Evolutionary conservation across 2,329 filamentous ascomycete genomes (phyloP).

Genomic region (Colletotrichum liriopes): DNA sequence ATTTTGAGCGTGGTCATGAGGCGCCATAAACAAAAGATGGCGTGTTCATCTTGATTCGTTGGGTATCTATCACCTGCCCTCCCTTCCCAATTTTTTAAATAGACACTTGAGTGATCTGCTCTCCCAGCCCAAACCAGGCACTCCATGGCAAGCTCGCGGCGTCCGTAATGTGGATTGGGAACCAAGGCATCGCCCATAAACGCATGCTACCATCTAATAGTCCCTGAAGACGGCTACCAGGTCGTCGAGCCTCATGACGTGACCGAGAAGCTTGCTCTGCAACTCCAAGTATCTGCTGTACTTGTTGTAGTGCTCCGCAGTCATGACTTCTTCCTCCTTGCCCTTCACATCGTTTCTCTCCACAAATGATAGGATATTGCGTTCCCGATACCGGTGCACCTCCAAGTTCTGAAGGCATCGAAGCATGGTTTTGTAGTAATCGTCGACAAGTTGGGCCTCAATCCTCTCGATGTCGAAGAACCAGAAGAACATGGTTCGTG

Average conservation of each 20-base stretch:
- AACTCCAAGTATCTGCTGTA: constrained; percentile 74
- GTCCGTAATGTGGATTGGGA: not conserved
- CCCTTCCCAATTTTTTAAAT: constrained; percentile 6
- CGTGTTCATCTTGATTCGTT: constrained; percentile 23
- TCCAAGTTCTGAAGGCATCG: constrained; percentile 85
- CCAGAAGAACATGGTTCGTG: constrained; percentile 91
- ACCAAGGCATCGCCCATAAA: not conserved
- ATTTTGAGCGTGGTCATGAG: not conserved
- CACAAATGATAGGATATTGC: constrained; percentile 83
- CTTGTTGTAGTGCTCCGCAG: constrained; percentile 78
- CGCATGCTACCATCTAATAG: constrained; percentile 53
- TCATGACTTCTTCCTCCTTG: constrained; percentile 85
- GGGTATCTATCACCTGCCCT: constrained; percentile 38
- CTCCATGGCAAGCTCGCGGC: not conserved
- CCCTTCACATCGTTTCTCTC: constrained; percentile 90
- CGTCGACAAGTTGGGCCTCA: constrained; percentile 79
- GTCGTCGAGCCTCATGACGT: constrained; percentile 87
- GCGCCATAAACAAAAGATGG: not conserved
- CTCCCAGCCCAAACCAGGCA: not conserved
- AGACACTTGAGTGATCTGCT: not conserved
- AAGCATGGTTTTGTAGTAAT: constrained; percentile 91
- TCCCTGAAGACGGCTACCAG: constrained; percentile 88
- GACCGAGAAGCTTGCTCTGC: constrained; percentile 81
- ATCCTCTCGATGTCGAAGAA: constrained; percentile 87
- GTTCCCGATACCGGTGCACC: constrained; percentile 80